These are phyloP conservation scores for Cucurbita maxima DNA, from an alignment of 306 rosid species.

Conservation along the genomic window DNA sequence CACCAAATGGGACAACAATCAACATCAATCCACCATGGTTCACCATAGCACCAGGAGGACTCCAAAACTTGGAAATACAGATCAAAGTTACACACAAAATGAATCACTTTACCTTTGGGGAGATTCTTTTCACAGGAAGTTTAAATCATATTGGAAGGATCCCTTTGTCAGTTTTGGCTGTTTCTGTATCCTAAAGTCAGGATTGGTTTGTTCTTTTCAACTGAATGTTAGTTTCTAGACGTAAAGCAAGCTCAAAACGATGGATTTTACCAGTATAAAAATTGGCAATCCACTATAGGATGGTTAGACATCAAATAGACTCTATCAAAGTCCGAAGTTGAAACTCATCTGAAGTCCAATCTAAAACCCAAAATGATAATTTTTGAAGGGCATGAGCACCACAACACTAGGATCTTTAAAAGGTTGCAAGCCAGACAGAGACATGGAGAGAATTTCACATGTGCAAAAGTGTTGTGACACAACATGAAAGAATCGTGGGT, in stretches of 20 bases:
- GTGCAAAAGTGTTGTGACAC: too few relatives aligned
- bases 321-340: too few relatives aligned
- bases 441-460: too few relatives aligned
- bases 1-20: conserved; percentile 64
- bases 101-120: conserved; percentile 54
- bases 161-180: conserved; percentile 44
- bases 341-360: too few relatives aligned
- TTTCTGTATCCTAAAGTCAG: conserved; percentile 16
- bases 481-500: too few relatives aligned
- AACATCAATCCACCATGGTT: conserved; percentile 41
- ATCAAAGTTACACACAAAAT: conserved; percentile 33
- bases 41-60: conserved; percentile 40
- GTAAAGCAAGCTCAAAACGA: background rate
- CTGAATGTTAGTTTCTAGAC: background rate
- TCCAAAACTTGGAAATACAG: conserved; percentile 39
- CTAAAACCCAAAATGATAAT: too few relatives aligned
- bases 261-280: too few relatives aligned
- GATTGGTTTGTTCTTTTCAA: background rate
- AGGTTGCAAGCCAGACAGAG: too few relatives aligned
- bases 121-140: conserved; percentile 56
- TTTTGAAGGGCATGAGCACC: too few relatives aligned
- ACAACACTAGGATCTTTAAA: too few relatives aligned
- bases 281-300: too few relatives aligned
- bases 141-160: conserved; percentile 62
- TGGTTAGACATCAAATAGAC: too few relatives aligned